These are phyloP conservation scores for Rhizopus delemar DNA, from an alignment of 371 early-diverging fungal genomes.

Conservation along the genomic window DNA sequence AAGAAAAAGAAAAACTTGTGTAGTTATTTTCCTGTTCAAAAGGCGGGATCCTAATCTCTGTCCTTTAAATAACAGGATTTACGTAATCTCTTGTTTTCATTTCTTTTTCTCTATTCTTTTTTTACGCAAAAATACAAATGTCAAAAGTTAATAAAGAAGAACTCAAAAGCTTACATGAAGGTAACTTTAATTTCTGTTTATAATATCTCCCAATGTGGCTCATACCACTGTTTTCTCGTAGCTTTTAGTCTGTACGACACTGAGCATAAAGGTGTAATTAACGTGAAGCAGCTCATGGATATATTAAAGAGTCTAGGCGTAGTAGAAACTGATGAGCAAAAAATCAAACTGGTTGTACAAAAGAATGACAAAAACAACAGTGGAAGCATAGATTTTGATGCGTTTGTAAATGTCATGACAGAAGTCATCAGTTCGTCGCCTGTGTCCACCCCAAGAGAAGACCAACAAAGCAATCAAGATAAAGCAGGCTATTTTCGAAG, in stretches of 20 bases:
- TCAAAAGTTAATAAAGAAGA: constrained; percentile 18
- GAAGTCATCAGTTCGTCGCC: constrained; percentile 5
- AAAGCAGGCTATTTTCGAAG: constrained; percentile 9
- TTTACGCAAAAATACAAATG: neutral
- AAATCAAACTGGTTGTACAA: constrained; percentile 8
- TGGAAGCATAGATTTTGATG: constrained; percentile 63
- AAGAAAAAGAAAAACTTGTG: too few species aligned
- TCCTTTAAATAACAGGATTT: too few species aligned
- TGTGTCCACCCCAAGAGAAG: neutral
- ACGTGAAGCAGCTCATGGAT: constrained; percentile 9
- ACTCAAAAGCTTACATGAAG: constrained; percentile 24
- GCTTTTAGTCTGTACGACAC: constrained; percentile 33
- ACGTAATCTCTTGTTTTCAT: too few species aligned
- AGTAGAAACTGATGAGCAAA: constrained; percentile 12
- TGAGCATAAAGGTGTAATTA: constrained; percentile 19
- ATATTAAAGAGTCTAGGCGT: constrained; percentile 25
- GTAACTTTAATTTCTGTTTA: constrained; percentile 3
- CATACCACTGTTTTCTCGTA: neutral
- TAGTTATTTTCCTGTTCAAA: too few species aligned
- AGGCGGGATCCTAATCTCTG: too few species aligned
- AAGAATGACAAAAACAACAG: constrained; percentile 31
- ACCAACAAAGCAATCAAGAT: neutral
- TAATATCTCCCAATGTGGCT: neutral
- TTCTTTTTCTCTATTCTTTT: constrained; percentile 1
- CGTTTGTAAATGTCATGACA: constrained; percentile 70